phyloP scores from a whole-genome alignment of 371 early-diverging fungal species.

The Mucor saturninus region DNA sequence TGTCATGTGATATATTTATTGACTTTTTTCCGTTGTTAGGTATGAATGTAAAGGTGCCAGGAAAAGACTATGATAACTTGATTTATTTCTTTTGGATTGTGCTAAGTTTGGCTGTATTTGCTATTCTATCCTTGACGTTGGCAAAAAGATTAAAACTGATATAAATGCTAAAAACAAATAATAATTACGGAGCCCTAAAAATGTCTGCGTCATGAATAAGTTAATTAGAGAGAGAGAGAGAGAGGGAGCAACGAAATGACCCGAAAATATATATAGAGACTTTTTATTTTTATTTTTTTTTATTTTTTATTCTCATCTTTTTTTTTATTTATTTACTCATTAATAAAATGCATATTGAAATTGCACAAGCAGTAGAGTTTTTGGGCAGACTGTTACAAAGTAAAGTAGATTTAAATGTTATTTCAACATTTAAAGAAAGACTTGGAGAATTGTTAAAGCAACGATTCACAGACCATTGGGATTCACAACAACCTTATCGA shows the following conservation, averaged over 20 bases:
- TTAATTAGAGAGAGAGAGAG: background rate
- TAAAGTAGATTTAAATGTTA: constrained; percentile 42
- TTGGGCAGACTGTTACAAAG: constrained; percentile 60
- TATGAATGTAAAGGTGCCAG: constrained; percentile 82
- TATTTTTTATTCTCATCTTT: constrained; percentile 8
- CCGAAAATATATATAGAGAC: constrained; percentile 2
- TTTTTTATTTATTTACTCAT: constrained; percentile 4
- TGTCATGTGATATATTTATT: background rate
- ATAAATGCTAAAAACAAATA: background rate
- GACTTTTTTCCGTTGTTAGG: constrained; percentile 29
- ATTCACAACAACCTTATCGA: constrained; percentile 63
- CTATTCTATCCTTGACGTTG: constrained; percentile 36
- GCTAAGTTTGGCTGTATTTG: constrained; percentile 41
- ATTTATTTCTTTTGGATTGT: constrained; percentile 53
- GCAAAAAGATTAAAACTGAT: constrained; percentile 13
- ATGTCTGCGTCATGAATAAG: background rate
- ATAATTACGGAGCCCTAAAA: too few species aligned
- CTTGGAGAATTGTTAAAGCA: constrained; percentile 47
- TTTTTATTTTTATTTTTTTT: constrained; percentile 7
- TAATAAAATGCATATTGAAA: constrained; percentile 65
- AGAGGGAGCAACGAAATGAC: background rate
- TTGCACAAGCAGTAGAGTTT: constrained; percentile 64
- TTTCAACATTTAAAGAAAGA: constrained; percentile 44
- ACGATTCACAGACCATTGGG: constrained; percentile 74
- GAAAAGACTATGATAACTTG: constrained; percentile 58